Conservation (phyloP, 257 asterid genomes). For the Rhazya stricta region DNA sequence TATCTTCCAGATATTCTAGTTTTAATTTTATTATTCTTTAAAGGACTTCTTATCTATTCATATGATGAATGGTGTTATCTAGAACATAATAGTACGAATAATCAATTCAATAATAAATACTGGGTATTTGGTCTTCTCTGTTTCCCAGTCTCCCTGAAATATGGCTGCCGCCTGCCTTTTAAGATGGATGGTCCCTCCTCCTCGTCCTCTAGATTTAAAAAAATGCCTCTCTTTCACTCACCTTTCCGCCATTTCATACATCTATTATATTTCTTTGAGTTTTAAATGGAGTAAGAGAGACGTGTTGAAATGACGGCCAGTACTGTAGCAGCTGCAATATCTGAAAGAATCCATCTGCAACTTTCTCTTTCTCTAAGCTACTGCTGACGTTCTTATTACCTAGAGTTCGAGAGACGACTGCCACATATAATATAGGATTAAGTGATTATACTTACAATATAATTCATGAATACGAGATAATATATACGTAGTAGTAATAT, state of each 20-base stretch:
- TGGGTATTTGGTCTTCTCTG: neutral
- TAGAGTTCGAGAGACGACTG: no score
- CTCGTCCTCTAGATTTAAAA: neutral
- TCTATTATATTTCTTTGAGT: neutral
- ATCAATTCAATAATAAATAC: no score
- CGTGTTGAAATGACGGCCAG: slow-evolving; percentile 20
- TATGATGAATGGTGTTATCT: no score
- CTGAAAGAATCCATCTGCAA: slow-evolving; percentile 21
- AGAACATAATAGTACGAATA: no score
- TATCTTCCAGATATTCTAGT: no score
- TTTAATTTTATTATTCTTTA: no score
- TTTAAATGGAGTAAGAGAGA: no score
- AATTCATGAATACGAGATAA: no score
- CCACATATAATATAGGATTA: no score
- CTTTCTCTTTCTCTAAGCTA: slow-evolving; percentile 5
- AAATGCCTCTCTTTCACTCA: neutral
- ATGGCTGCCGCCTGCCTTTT: slow-evolving; percentile 1
- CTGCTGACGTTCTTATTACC: slow-evolving; percentile 18
- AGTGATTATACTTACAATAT: no score
- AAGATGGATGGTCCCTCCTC: slow-evolving; percentile 11
- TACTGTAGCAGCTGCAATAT: neutral
- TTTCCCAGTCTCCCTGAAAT: neutral
- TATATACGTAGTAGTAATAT: no score
- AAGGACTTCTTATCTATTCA: no score
- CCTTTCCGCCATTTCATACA: slow-evolving; percentile 21